A percentile compares a stretch with the other conserved stretches of the same genome.
Evolutionary conservation across 148 eudicot species (phyloP).

Genomic region (Camellia lanceoleosa): DNA sequence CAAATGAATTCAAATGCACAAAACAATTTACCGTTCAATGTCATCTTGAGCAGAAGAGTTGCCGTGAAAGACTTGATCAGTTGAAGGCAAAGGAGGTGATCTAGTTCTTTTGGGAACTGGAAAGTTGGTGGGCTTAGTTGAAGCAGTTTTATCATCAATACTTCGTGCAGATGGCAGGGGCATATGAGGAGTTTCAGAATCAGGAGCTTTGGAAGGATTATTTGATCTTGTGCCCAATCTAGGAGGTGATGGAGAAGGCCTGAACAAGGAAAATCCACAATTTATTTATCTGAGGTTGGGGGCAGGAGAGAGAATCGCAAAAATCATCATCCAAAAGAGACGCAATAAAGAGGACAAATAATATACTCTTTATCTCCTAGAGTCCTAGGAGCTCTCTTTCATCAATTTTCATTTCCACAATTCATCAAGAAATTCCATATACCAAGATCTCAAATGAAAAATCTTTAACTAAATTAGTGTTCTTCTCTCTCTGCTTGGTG

Average conservation of each 20-base stretch:
- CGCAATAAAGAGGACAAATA: background rate
- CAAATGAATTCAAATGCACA: background rate
- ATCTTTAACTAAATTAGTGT: no score
- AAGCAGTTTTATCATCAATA: conserved; percentile 32
- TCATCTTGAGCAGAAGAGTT: conserved; percentile 38
- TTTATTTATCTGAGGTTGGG: conserved; percentile 3
- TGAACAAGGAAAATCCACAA: conserved; percentile 22
- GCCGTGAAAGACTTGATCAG: conserved; percentile 39
- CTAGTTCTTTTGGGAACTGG: conserved; percentile 62
- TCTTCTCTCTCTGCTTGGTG: no score
- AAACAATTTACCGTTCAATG: conserved; percentile 47
- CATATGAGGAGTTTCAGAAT: conserved; percentile 19
- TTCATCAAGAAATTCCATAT: background rate
- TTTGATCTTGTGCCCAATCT: conserved; percentile 27
- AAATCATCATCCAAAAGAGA: background rate
- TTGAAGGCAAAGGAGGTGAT: conserved; percentile 52
- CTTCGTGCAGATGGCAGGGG: conserved; percentile 30
- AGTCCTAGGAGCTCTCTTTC: background rate
- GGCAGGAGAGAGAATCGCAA: background rate
- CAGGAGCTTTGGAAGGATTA: conserved; percentile 24
- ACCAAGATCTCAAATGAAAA: no score
- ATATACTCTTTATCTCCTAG: background rate
- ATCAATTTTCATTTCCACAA: background rate
- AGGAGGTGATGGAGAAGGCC: conserved; percentile 52
- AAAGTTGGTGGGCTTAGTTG: conserved; percentile 27